Evolutionary conservation across 2,329 filamentous ascomycete species (phyloP), one percentile per base, ranked within the genome.

Genomic region (Sordariomycetes sp.): DNA sequence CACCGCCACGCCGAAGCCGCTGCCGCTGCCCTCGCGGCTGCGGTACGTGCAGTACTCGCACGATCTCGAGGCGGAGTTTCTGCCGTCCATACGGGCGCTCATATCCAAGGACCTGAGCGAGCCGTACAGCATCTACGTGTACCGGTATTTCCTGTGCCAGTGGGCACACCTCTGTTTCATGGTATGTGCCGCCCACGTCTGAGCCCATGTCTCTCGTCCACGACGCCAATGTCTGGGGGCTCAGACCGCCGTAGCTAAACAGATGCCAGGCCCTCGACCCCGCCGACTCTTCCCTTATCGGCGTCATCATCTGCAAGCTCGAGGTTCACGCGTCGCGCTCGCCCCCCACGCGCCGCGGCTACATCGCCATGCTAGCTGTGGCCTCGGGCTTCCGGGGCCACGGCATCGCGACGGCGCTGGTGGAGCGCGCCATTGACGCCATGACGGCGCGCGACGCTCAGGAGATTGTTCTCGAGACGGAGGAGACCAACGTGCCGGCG

Each of bases 81-180:
- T 99, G 50, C 84, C 90, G 39, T 84, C 90, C 50, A 96, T 99
- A 70, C 85, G 92, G 57, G 85, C 91, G 58, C 75, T 99, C 67
- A 99, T 99, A 66, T 94, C 91, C 52, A 95, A 92, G 66, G 94
- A 97, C 68, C 79, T 99, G 54, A 97, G 92, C 64, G 94, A 99
- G 70, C 94, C 94, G 1, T 99, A 99, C 70, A 97, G 92, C 72
- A 97, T 99, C 68, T 99, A 99, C 74, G 94, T 99, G 59, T 99
- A 97, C 71, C 85, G 94, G 35, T 99, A 99, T 70, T 99, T 99
- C 65, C 76, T 99, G 20, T 96, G 95, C 68, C 90, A 97, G 79
- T 99, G 94, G 94, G 88, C 89, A 5, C 87, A 97, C 67, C 75
- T 99, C n/a, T 99, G 94, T 72, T 97, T 90, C 72, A 89, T 97